Percentiles rank a stretch among this genome's conserved stretches.
Conservation (phyloP, 176 grass and related monocot species). For the Triticum monococcum region DNA sequence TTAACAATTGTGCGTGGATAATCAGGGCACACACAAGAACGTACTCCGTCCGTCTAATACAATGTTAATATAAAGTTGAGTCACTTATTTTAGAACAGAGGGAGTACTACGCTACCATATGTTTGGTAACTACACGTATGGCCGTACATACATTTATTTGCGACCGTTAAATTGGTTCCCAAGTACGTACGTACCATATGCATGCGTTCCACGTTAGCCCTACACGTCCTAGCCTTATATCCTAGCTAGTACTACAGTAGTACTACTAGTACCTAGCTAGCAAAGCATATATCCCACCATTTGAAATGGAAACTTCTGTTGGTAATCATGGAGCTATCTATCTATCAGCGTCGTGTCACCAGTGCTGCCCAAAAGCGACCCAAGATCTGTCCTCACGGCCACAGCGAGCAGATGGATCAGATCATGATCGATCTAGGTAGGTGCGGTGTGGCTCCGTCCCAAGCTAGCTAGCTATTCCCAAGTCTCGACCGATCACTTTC, state of each 20-base stretch:
- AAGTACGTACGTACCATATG: background rate
- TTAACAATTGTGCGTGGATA: too few relatives aligned
- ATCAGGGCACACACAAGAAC: too few relatives aligned
- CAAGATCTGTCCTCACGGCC: background rate
- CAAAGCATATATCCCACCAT: background rate
- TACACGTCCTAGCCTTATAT: background rate
- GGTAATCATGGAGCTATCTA: background rate
- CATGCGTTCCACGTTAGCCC: background rate
- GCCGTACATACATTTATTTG: background rate
- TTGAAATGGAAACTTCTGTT: background rate
- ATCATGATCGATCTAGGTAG: conserved; percentile 11
- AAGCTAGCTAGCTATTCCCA: background rate
- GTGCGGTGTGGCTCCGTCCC: background rate
- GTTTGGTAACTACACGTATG: background rate
- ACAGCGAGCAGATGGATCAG: background rate
- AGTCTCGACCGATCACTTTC: background rate
- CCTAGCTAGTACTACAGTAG: background rate
- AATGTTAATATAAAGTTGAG: too few relatives aligned
- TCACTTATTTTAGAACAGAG: too few relatives aligned
- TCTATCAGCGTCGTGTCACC: background rate
- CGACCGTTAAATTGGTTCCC: background rate
- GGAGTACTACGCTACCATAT: background rate
- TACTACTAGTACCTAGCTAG: background rate
- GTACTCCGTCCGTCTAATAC: too few relatives aligned
- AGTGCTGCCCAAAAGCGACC: background rate